Evolutionary conservation across 2,329 filamentous ascomycete species (phyloP).

Genomic region (Beauveria bassiana): DNA sequence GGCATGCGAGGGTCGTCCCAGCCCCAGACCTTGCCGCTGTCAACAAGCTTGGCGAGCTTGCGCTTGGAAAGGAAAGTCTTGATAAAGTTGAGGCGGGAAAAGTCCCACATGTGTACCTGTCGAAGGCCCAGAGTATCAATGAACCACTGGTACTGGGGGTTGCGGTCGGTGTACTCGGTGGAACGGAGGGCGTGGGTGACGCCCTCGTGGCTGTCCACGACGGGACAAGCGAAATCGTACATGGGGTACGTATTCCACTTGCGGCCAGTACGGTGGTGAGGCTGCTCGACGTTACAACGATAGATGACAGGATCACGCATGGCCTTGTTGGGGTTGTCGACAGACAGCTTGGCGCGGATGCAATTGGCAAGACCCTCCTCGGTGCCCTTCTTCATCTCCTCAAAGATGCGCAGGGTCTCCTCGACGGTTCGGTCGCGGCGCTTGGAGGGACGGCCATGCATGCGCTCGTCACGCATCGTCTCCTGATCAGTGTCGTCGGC

Average conservation of each 20-base stretch:
- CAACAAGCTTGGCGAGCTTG: constrained; percentile 77
- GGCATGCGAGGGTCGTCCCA: constrained; percentile 88
- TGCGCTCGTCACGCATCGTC: constrained; percentile 77
- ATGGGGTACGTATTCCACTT: constrained; percentile 83
- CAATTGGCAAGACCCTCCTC: constrained; percentile 77
- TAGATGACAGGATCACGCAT: constrained; percentile 97
- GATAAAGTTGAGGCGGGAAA: constrained; percentile 77
- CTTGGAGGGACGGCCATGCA: constrained; percentile 74
- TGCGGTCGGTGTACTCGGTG: constrained; percentile 81
- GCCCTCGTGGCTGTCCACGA: constrained; percentile 73
- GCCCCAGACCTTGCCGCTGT: constrained; percentile 66
- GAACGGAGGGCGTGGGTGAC: constrained; percentile 78
- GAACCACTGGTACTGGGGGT: constrained; percentile 84
- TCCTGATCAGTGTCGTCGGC: constrained; percentile 91
- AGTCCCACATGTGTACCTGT: constrained; percentile 78
- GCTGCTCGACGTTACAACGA: constrained; percentile 59
- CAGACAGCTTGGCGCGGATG: constrained; percentile 89
- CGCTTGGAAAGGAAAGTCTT: constrained; percentile 77
- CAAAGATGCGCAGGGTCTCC: constrained; percentile 78
- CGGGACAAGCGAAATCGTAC: constrained; percentile 79
- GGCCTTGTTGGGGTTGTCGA: constrained; percentile 89
- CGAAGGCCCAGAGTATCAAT: constrained; percentile 65
- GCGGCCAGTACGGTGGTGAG: constrained; percentile 70
- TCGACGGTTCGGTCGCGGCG: constrained; percentile 71
- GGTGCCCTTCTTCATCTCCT: constrained; percentile 85